Evolutionary conservation across 495 filamentous ascomycete genomes (phyloP).

Genomic region (Penicillium crystallinum): DNA sequence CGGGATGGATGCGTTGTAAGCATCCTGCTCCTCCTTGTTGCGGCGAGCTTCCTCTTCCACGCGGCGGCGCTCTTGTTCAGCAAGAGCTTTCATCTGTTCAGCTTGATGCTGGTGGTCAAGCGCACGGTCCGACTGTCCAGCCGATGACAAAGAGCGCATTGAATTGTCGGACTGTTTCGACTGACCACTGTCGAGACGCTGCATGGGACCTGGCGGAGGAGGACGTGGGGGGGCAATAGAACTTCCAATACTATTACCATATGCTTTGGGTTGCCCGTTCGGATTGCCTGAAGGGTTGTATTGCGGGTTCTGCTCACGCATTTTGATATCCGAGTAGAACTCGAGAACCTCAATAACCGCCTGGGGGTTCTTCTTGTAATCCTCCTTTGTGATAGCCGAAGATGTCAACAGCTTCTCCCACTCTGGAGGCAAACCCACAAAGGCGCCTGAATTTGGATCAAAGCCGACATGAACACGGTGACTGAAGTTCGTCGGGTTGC

Average conservation of each 20-base stretch:
- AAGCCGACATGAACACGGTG: conserved; percentile 97
- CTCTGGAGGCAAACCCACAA: conserved; percentile 87
- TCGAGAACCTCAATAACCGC: conserved; percentile 95
- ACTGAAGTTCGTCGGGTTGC: conserved; percentile 95
- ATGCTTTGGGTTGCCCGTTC: conserved; percentile 44
- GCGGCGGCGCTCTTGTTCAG: conserved; percentile 45
- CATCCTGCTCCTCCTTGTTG: conserved; percentile 64
- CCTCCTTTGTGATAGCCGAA: conserved; percentile 94
- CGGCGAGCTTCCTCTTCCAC: conserved; percentile 50
- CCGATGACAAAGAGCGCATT: conserved; percentile 33
- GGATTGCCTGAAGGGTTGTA: conserved; percentile 57
- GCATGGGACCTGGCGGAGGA: conserved; percentile 50
- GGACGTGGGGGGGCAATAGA: conserved; percentile 76
- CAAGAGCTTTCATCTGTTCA: conserved; percentile 46
- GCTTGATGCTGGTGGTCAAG: conserved; percentile 39
- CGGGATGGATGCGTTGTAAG: conserved; percentile 81
- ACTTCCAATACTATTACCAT: conserved; percentile 47
- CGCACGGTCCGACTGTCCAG: conserved; percentile 33
- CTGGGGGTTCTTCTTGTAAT: conserved; percentile 96
- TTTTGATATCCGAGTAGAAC: conserved; percentile 94
- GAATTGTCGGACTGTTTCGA: conserved; percentile 29
- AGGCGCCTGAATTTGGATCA: conserved; percentile 86
- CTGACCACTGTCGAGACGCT: conserved; percentile 39
- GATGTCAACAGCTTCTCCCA: conserved; percentile 94
- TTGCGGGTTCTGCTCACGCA: conserved; percentile 75